These are phyloP conservation scores for Claviceps arundinis DNA, from an alignment of 2,329 filamentous ascomycete genomes.

Conservation along the genomic window DNA sequence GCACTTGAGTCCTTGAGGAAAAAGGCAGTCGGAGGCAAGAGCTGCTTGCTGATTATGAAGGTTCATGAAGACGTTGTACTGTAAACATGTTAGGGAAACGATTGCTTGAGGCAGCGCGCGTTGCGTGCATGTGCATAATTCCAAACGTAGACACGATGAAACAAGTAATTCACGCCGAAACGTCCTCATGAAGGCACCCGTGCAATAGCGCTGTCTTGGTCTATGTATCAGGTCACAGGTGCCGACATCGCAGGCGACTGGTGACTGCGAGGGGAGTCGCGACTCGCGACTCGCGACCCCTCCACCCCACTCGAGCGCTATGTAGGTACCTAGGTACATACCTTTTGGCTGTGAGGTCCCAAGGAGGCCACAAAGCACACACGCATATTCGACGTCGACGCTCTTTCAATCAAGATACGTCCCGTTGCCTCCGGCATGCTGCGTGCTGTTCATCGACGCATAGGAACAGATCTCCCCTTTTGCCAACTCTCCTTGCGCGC, in stretches of 20 bases:
- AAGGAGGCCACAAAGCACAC: constrained; percentile 7
- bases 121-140: not conserved
- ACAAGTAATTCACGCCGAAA: no score
- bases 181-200: no score
- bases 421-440: constrained; percentile 9
- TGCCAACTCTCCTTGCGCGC: constrained; percentile 3
- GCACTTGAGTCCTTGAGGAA: no score
- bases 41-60: not conserved
- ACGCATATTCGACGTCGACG: constrained; percentile 5
- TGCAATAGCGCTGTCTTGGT: not conserved
- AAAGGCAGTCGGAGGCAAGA: not conserved
- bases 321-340: not conserved
- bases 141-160: not conserved
- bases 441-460: constrained; percentile 7
- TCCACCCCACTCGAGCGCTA: constrained; percentile 4
- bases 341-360: constrained; percentile 7
- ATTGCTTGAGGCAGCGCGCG: not conserved
- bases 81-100: no score
- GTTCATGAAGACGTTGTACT: no score
- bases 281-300: not conserved
- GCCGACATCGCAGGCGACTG: not conserved
- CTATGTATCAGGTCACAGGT: not conserved
- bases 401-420: constrained; percentile 2
- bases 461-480: not conserved
- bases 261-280: not conserved